phyloP scores from a whole-genome alignment of 495 filamentous ascomycete species.

The Sordaria brevicollis region DNA sequence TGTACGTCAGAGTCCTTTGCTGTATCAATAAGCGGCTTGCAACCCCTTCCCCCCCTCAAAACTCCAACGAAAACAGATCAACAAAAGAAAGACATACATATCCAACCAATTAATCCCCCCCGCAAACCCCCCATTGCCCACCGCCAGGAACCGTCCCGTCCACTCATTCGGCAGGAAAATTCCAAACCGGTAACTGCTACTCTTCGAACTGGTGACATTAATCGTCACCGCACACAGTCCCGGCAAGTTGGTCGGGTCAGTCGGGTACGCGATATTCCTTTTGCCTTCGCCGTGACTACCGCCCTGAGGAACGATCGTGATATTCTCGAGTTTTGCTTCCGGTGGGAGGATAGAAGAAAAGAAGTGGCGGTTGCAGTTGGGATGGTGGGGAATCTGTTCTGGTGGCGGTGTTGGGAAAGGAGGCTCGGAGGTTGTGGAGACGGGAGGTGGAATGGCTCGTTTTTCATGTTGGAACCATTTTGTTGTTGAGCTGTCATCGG shows the following conservation, averaged over 20 bases:
- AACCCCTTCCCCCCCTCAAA: background rate
- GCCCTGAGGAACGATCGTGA: conserved; percentile 20
- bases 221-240: conserved; percentile 39
- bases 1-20: no score
- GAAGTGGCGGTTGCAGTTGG: conserved; percentile 11
- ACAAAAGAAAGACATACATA: conserved; percentile 15
- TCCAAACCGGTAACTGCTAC: conserved; percentile 36
- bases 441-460: background rate
- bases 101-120: conserved; percentile 42
- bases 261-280: conserved; percentile 32
- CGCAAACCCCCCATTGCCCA: conserved; percentile 37
- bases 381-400: background rate
- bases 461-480: background rate
- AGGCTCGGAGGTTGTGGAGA: background rate
- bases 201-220: conserved; percentile 31
- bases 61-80: no score
- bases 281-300: conserved; percentile 26
- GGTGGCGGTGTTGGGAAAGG: background rate
- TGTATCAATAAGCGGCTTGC: no score
- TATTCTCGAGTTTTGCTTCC: conserved; percentile 20
- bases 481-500: background rate
- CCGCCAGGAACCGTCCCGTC: conserved; percentile 33
- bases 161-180: conserved; percentile 40
- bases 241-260: conserved; percentile 33
- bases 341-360: conserved; percentile 17